Conservation (phyloP, 371 early-diverging fungal species). For the Chytridium lagenaria region DNA sequence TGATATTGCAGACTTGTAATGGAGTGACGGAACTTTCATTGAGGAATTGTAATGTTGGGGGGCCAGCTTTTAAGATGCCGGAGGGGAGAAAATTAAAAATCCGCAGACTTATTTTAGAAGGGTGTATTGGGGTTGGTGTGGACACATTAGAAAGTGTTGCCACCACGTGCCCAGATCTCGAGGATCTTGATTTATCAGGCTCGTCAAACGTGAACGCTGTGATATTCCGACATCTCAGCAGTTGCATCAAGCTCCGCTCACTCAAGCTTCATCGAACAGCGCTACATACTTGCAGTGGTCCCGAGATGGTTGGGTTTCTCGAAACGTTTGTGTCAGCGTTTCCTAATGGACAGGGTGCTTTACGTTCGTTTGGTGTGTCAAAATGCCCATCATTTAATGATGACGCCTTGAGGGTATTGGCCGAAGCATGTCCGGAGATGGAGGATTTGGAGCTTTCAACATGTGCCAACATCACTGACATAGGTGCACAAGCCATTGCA, state of each 20-base stretch:
- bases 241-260: background rate
- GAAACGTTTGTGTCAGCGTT: background rate
- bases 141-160: background rate
- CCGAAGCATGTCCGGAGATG: background rate
- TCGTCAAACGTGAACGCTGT: background rate
- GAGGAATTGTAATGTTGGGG: background rate
- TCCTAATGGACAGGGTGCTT: background rate
- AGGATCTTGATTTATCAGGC: background rate
- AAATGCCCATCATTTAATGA: background rate
- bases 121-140: background rate
- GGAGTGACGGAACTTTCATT: background rate
- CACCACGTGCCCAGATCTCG: background rate
- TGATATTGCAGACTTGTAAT: background rate
- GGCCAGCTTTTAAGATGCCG: background rate
- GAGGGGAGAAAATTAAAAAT: background rate
- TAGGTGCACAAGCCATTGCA: background rate
- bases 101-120: background rate
- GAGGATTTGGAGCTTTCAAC: background rate
- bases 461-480: background rate
- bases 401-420: background rate
- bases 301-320: background rate
- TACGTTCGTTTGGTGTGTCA: background rate
- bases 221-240: background rate
- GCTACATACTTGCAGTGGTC: background rate
- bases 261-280: background rate